These are phyloP conservation scores for Aspergillus niger DNA, from an alignment of 2,329 filamentous ascomycete genomes.

Conservation along the genomic window DNA sequence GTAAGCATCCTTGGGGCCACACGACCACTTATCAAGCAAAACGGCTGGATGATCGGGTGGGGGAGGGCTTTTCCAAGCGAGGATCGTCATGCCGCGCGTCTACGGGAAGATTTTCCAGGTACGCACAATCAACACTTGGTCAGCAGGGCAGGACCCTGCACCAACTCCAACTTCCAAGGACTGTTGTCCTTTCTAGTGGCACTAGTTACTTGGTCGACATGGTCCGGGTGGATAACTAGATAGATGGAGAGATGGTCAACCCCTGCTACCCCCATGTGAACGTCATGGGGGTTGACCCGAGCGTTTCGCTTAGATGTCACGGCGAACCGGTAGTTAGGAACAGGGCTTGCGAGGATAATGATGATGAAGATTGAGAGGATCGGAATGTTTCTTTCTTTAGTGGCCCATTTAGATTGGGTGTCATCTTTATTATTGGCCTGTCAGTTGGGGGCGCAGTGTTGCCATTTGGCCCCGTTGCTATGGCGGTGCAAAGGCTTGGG, in stretches of 20 bases:
- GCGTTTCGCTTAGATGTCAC: too few species aligned
- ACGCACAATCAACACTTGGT: background rate
- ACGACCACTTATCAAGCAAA: constrained; percentile 5
- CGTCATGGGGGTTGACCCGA: too few species aligned
- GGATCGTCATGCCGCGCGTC: constrained; percentile 25
- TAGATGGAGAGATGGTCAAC: too few species aligned
- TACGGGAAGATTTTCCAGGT: constrained; percentile 5
- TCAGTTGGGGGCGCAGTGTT: background rate
- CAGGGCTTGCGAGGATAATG: too few species aligned
- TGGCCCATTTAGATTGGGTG: background rate
- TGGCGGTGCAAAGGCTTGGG: constrained; percentile 13
- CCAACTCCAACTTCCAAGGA: background rate
- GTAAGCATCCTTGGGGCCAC: background rate
- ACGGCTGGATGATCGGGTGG: constrained; percentile 13
- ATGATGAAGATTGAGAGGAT: too few species aligned
- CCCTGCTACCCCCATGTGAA: too few species aligned
- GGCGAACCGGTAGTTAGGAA: too few species aligned
- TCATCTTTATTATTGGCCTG: background rate
- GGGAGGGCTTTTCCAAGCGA: constrained; percentile 15
- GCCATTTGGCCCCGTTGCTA: constrained; percentile 3
- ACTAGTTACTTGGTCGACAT: too few species aligned
- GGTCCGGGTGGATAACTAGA: too few species aligned
- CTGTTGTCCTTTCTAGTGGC: too few species aligned
- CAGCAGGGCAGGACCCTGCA: background rate
- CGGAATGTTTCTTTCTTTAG: constrained; percentile 5